phyloP scores from a whole-genome alignment of 139 green algal genomes.

The Chlorella sp. region DNA sequence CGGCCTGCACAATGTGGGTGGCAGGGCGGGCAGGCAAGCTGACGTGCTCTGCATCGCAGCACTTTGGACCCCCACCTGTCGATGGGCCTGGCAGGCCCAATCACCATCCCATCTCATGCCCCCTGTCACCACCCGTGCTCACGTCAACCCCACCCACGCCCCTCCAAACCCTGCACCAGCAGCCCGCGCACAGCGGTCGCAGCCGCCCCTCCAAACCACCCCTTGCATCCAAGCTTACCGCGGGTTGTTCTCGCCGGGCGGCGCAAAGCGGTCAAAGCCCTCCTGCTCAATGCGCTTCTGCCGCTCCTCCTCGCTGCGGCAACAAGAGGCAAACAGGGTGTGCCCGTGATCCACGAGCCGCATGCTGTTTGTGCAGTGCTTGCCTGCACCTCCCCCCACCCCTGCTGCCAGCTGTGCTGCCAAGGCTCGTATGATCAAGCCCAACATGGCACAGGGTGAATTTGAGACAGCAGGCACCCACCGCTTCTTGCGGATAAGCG shows the following conservation, averaged over 20 bases:
- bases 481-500: conserved; percentile 76
- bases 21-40: neutral
- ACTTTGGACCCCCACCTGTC: neutral
- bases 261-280: conserved; percentile 77
- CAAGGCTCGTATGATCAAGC: no score
- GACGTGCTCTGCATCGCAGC: neutral
- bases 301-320: conserved; percentile 73
- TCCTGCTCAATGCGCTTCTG: conserved; percentile 73
- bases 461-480: neutral
- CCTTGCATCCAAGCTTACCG: neutral
- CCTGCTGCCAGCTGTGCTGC: neutral
- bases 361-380: no score
- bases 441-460: neutral
- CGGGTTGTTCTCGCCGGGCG: neutral
- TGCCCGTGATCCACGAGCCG: no score
- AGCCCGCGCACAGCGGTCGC: no score
- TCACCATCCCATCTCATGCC: no score
- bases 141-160: no score
- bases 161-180: no score
- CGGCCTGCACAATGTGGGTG: neutral
- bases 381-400: no score
- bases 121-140: no score
- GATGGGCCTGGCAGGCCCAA: no score
- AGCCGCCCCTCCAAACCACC: no score
- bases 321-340: neutral